Evolutionary conservation across 768 basidiomycete species (phyloP).

Genomic region (Strobilomyces dryophilus): DNA sequence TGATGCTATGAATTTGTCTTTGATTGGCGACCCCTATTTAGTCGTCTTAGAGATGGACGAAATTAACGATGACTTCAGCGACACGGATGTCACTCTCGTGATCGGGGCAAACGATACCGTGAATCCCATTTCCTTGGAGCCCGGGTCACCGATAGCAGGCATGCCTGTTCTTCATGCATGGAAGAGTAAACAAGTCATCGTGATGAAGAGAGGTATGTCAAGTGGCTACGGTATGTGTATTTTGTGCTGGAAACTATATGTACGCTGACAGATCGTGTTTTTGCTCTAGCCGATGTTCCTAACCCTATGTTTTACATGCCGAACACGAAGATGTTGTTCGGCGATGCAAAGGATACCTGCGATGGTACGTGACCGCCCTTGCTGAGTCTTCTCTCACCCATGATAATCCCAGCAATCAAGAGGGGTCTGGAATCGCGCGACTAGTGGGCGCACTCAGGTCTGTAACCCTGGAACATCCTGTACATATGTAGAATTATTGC

Average conservation of each 20-base stretch:
- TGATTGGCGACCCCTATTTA: conserved; percentile 23
- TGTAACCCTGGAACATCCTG: background rate
- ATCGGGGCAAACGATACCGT: conserved; percentile 93
- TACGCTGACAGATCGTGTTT: background rate
- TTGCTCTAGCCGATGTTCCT: conserved; percentile 70
- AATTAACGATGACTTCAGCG: conserved; percentile 87
- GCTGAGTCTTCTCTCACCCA: background rate
- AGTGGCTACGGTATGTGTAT: conserved; percentile 70
- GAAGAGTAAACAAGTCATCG: conserved; percentile 90
- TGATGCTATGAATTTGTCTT: background rate
- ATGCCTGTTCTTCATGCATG: conserved; percentile 92
- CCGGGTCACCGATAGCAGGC: conserved; percentile 83
- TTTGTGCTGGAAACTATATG: background rate
- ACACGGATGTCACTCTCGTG: conserved; percentile 86
- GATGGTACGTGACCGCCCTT: conserved; percentile 51
- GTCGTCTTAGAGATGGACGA: conserved; percentile 94
- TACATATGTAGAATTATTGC: conserved; percentile 12
- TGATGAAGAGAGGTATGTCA: conserved; percentile 90
- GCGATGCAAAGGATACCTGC: conserved; percentile 88
- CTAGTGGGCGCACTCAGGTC: conserved; percentile 1
- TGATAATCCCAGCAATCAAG: conserved; percentile 47
- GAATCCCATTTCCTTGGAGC: conserved; percentile 84
- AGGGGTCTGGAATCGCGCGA: conserved; percentile 46
- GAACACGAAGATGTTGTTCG: conserved; percentile 87
- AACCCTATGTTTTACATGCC: conserved; percentile 95